These are phyloP conservation scores for Asclepias syriaca DNA, from an alignment of 257 asterid species.

Conservation along the genomic window DNA sequence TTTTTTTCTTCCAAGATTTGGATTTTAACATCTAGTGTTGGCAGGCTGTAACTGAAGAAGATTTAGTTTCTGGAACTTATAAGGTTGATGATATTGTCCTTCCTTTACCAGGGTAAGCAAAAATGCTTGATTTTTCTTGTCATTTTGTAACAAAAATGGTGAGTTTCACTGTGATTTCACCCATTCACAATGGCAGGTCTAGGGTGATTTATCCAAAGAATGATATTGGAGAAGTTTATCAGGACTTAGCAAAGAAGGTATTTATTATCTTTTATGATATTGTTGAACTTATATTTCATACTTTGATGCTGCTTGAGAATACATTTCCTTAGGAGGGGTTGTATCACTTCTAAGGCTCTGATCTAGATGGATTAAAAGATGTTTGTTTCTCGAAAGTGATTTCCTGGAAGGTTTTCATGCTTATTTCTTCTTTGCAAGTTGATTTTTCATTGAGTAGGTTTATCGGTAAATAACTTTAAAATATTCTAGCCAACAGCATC, in stretches of 20 bases:
- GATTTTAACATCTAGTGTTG: constrained; percentile 12
- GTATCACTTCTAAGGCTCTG: neutral
- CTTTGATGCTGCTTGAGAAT: neutral
- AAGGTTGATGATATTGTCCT: constrained; percentile 68
- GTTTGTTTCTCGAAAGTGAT: neutral
- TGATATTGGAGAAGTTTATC: constrained; percentile 67
- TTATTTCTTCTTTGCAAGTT: neutral
- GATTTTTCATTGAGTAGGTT: neutral
- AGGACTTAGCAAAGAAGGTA: constrained; percentile 73
- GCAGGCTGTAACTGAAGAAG: constrained; percentile 74
- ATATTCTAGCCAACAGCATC: neutral
- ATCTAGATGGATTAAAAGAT: neutral
- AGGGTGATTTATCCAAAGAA: constrained; percentile 75
- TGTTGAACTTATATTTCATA: neutral
- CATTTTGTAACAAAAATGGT: constrained; percentile 3
- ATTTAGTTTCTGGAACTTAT: constrained; percentile 61
- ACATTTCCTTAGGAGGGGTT: neutral
- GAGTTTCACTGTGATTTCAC: constrained; percentile 12
- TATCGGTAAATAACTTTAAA: neutral
- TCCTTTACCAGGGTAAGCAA: constrained; percentile 90
- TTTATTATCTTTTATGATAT: constrained; percentile 22
- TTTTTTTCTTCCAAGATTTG: constrained; percentile 5
- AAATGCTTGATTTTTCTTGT: constrained; percentile 10
- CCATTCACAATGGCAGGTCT: constrained; percentile 51
- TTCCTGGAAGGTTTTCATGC: neutral